Evolutionary conservation across 345 rosid genomes (phyloP).

Genomic region (Syzygium grande): DNA sequence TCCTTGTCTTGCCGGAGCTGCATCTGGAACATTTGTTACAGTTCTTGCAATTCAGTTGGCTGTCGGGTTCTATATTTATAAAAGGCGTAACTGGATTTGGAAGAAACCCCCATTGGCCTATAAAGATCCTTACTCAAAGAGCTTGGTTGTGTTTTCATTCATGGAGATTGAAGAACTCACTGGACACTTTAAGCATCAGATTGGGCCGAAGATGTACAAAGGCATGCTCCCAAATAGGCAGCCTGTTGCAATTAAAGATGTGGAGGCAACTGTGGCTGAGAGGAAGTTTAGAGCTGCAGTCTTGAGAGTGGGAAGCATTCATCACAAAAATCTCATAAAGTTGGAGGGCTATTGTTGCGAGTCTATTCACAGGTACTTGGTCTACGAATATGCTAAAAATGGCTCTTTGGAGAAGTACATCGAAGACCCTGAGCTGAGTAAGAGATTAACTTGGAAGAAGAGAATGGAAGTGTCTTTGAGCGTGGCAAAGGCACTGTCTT

Average conservation of each 20-base stretch:
- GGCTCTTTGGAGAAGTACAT: conserved; percentile 51
- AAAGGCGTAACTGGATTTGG: conserved; percentile 29
- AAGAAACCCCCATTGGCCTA: conserved; percentile 36
- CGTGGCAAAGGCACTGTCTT: conserved; percentile 63
- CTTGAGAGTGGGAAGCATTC: conserved; percentile 62
- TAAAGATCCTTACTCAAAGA: conserved; percentile 34
- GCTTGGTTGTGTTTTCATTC: conserved; percentile 43
- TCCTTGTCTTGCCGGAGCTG: conserved; percentile 55
- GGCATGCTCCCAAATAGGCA: conserved; percentile 49
- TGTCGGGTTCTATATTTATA: conserved; percentile 33
- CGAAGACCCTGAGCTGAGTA: conserved; percentile 39
- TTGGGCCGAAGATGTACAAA: conserved; percentile 53
- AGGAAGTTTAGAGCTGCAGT: conserved; percentile 63
- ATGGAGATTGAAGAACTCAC: conserved; percentile 58
- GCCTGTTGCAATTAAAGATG: conserved; percentile 43
- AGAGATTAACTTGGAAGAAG: conserved; percentile 56
- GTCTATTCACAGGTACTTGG: conserved; percentile 40
- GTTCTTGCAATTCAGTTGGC: conserved; percentile 45
- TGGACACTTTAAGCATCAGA: conserved; percentile 34
- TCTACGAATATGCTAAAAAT: conserved; percentile 52
- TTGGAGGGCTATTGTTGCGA: conserved; percentile 77
- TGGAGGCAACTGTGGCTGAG: conserved; percentile 39
- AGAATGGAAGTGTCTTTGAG: conserved; percentile 46
- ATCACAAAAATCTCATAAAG: conserved; percentile 65
- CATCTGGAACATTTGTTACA: conserved; percentile 35